Evolutionary conservation across 805 yeast genomes (phyloP).

Genomic region (Saccharomycopsis lassenensis): DNA sequence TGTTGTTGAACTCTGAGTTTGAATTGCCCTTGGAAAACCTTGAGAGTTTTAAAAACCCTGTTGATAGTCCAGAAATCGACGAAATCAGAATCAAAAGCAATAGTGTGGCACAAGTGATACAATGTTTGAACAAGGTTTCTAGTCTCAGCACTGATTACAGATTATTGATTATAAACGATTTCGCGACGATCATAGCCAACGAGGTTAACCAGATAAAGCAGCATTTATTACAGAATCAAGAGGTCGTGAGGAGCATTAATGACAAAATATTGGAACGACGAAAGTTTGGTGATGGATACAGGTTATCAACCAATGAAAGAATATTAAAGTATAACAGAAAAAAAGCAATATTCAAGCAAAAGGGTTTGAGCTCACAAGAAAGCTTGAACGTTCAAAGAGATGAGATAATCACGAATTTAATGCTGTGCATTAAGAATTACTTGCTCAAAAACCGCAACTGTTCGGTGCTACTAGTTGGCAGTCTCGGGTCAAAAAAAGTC

Average conservation of each 20-base stretch:
- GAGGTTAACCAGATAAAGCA: slow-evolving; percentile 11
- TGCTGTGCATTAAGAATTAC: slow-evolving; percentile 7
- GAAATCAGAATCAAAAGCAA: no score
- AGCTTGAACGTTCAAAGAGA: slow-evolving; percentile 7
- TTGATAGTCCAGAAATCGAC: no score
- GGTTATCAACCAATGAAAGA: slow-evolving; percentile 8
- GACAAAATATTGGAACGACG: slow-evolving; percentile 11
- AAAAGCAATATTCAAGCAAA: slow-evolving; percentile 2
- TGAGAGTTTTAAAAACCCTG: no score
- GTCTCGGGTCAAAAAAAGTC: slow-evolving; percentile 6
- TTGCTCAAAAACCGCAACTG: slow-evolving; percentile 9
- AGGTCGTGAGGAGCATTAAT: slow-evolving; percentile 5
- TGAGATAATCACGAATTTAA: slow-evolving; percentile 1
- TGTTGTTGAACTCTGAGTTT: slow-evolving; percentile 14
- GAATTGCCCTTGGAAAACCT: slow-evolving; percentile 3
- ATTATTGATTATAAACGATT: slow-evolving; percentile 15
- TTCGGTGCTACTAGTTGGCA: slow-evolving; percentile 9
- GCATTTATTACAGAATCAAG: slow-evolving; percentile 2
- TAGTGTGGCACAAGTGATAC: no score
- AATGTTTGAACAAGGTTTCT: no score
- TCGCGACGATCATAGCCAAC: slow-evolving; percentile 6
- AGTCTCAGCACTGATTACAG: no score
- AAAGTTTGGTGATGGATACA: slow-evolving; percentile 9
- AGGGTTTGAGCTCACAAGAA: slow-evolving; percentile 4
- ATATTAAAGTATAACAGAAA: slow-evolving; percentile 12